Conservation (phyloP, 148 eudicot genomes). For the Linanthus parryae region DNA sequence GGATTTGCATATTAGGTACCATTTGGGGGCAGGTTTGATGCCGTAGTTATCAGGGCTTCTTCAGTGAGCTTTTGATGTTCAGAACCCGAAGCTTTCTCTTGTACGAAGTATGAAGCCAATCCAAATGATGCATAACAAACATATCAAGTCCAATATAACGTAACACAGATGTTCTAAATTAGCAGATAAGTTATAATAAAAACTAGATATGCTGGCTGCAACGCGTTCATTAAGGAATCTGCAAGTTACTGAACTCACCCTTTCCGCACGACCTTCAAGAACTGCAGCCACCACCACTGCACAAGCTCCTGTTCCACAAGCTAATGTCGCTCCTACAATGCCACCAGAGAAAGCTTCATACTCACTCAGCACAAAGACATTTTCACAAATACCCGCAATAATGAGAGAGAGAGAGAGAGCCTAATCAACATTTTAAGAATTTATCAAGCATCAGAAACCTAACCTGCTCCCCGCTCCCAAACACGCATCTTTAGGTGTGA, state of each 20-base stretch:
- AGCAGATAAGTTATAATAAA: too few relatives aligned
- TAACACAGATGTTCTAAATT: too few relatives aligned
- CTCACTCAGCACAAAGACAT: conserved; percentile 5
- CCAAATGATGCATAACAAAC: too few relatives aligned
- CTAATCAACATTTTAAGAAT: background rate
- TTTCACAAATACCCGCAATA: background rate
- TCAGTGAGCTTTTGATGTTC: too few relatives aligned
- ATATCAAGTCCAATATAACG: too few relatives aligned
- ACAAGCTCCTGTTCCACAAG: conserved; percentile 99
- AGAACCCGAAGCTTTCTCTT: too few relatives aligned
- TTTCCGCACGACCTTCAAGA: conserved; percentile 78
- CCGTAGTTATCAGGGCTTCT: too few relatives aligned
- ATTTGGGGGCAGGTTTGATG: too few relatives aligned
- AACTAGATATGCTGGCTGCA: too few relatives aligned
- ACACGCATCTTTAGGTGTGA: conserved; percentile 98
- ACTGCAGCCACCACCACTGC: conserved; percentile 96
- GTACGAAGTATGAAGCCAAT: too few relatives aligned
- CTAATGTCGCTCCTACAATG: conserved; percentile 74
- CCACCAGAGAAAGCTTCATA: conserved; percentile 3
- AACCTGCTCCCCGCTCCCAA: conserved; percentile 99
- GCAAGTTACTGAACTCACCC: conserved; percentile 38
- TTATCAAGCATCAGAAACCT: background rate
- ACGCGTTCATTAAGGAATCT: too few relatives aligned
- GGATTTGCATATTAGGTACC: too few relatives aligned
- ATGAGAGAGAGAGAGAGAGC: conserved; percentile 8